Evolutionary conservation across 1,284 basidiomycete genomes (phyloP), one percentile per base, ranked within the genome.

Genomic region (Pulveroboletus sp.): DNA sequence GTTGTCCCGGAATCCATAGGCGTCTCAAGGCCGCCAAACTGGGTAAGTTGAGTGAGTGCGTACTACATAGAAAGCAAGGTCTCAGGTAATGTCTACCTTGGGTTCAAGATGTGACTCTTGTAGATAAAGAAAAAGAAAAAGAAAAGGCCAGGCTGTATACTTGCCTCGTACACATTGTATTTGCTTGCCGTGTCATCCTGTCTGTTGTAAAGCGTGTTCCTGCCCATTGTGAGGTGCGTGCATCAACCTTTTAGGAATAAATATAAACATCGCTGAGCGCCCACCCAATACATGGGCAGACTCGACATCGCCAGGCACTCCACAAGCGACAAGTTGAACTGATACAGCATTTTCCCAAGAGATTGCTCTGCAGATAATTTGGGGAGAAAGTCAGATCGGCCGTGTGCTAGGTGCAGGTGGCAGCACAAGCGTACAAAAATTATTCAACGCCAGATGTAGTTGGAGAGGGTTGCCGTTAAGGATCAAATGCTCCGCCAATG

Each of bases 401-500:
- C 1, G 19, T 11, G 9, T 13, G 21, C 13, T 50, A 17, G 40
- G 29, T 29, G 29, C 29, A 29, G 29, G 32, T 8, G 32, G 32
- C 32, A 11, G 32, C 10, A 11, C 6, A 16, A 2, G 67, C 80
- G 40, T 56, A 89, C 88, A 67, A 59, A 80, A 89, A 32, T 81
- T 86, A 54, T 82, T 83, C 44, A 90, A 61, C 0, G 76, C 87
- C 0, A 87, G 87, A 5, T 86, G 79, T 3, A 90, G 75, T 69
- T 90, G 88, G 4, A 80, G 73, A 1, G 88, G 87, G 60, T 89
- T 88, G 0, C 87, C 87, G 32, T 89, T 86, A 41, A 82, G 73
- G 50, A 89, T 84, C 19, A 88, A 71, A 46, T 87, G 84, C 54
- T 85, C 75, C 0, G 85, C 75, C 24, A 26, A 26, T 26, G 24